phyloP scores from a whole-genome alignment of 164 flowering plant genomes.

The Macadamia integrifolia region DNA sequence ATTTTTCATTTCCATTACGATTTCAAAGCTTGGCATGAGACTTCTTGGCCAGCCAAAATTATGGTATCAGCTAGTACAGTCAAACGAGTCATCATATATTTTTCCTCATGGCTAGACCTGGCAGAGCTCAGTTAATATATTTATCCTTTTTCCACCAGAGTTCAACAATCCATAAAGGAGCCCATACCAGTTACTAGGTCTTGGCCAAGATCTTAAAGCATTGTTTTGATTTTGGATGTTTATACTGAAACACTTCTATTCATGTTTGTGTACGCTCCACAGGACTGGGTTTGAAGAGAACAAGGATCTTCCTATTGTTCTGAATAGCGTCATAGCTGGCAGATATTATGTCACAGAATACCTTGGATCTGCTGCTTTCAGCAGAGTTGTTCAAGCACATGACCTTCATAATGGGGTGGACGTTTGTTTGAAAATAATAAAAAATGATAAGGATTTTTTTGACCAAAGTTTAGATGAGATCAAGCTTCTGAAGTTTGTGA shows the following conservation, averaged over 20 bases:
- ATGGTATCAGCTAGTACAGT: neutral
- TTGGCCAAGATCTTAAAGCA: neutral
- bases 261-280: conserved; percentile 24
- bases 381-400: conserved; percentile 88
- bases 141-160: neutral
- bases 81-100: too few relatives aligned
- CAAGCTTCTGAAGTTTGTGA: conserved; percentile 83
- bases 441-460: conserved; percentile 90
- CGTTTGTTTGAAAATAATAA: conserved; percentile 92
- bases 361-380: conserved; percentile 93
- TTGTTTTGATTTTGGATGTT: neutral
- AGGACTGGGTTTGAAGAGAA: conserved; percentile 97
- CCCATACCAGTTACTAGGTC: neutral
- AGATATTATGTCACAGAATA: conserved; percentile 82
- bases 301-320: conserved; percentile 72
- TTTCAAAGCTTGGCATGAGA: neutral
- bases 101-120: too few relatives aligned
- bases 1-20: neutral
- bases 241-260: neutral
- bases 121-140: neutral
- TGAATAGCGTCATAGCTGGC: conserved; percentile 66
- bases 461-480: conserved; percentile 96
- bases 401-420: conserved; percentile 74
- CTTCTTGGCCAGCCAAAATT: neutral
- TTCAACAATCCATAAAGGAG: neutral